phyloP scores from a whole-genome alignment of 2,329 filamentous ascomycete species.

The Diaporthe sp. region DNA sequence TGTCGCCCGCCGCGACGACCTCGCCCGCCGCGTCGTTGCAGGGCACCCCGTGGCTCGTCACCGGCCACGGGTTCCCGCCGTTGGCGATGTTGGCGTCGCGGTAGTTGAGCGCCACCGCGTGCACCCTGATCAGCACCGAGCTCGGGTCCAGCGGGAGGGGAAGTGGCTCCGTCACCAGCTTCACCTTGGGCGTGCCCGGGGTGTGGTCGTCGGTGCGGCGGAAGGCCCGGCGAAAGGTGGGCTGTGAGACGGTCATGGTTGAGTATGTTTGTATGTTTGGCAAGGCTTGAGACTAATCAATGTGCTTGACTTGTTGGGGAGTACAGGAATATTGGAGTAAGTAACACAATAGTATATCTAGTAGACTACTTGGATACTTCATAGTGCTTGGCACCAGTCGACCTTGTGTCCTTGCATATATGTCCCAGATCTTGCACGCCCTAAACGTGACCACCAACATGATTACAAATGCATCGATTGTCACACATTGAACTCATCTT shows the following conservation, averaged over 20 bases:
- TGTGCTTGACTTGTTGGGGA: background rate
- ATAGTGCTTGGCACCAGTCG: background rate
- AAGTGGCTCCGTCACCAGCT: background rate
- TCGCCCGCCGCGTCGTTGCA: conserved; percentile 7
- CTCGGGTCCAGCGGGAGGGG: background rate
- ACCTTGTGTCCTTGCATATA: background rate
- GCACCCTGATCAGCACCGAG: conserved; percentile 47
- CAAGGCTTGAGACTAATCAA: background rate
- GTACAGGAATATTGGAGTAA: background rate
- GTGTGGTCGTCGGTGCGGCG: conserved; percentile 12
- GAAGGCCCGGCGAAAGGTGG: background rate
- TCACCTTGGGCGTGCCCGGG: background rate
- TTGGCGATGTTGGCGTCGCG: conserved; percentile 55
- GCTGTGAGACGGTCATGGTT: background rate
- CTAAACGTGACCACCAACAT: background rate
- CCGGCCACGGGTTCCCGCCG: conserved; percentile 57
- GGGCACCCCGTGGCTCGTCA: conserved; percentile 45
- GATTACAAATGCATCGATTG: background rate
- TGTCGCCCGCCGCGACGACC: background rate
- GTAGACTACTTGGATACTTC: background rate
- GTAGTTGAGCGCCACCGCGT: conserved; percentile 53
- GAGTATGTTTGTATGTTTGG: background rate
- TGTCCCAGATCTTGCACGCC: background rate
- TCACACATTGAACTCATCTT: background rate
- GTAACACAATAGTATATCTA: background rate